Conservation (phyloP, 2,329 filamentous ascomycete genomes). For the Phyllosticta ampelicida region DNA sequence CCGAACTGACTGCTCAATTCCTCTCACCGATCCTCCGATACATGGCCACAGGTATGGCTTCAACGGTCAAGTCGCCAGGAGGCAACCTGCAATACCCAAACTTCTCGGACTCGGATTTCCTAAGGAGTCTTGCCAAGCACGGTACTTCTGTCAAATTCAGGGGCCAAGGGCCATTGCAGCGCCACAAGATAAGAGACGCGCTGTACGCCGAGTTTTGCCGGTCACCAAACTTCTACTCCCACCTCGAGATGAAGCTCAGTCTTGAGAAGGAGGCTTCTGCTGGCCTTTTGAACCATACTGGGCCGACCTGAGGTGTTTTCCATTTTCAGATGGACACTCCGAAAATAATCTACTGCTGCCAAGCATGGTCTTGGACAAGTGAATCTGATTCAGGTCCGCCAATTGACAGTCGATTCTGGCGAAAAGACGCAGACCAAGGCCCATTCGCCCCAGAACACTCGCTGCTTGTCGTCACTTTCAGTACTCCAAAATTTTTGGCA, state of each 20-base stretch:
- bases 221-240: constrained; percentile 31
- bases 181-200: constrained; percentile 25
- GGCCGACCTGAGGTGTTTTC: neutral
- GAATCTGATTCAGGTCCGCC: neutral
- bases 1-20: constrained; percentile 31
- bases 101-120: constrained; percentile 27
- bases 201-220: constrained; percentile 29
- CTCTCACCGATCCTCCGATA: constrained; percentile 31
- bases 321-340: neutral
- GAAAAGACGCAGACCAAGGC: too few relatives aligned
- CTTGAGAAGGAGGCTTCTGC: constrained; percentile 31
- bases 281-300: constrained; percentile 19
- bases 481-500: too few relatives aligned
- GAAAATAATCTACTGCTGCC: neutral
- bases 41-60: constrained; percentile 23
- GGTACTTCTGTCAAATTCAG: constrained; percentile 30
- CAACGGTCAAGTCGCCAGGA: constrained; percentile 23
- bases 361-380: neutral
- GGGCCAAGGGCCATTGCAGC: constrained; percentile 27
- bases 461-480: neutral
- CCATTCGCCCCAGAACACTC: neutral
- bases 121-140: constrained; percentile 27
- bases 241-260: constrained; percentile 32
- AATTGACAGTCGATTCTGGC: too few relatives aligned
- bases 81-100: constrained; percentile 29